A percentile compares a stretch with the other conserved stretches of the same genome.
Conservation (phyloP, 768 basidiomycete genomes). For the Punctularia strigosozonata region DNA sequence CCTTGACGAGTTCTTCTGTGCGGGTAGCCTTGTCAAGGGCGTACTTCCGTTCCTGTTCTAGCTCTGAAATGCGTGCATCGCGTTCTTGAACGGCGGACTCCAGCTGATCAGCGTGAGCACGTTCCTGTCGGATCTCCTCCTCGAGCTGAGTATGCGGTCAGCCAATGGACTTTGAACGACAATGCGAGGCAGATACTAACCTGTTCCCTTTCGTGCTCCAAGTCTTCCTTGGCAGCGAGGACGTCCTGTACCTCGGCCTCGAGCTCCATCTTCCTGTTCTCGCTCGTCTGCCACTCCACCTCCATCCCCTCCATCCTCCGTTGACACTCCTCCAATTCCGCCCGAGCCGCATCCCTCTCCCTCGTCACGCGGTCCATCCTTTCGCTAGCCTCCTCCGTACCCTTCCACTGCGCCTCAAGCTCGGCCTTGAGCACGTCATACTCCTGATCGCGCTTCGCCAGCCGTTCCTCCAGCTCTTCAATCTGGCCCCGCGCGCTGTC, state of each 20-base stretch:
- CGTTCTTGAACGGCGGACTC: slow-evolving; percentile 37
- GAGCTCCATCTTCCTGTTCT: slow-evolving; percentile 42
- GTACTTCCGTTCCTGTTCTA: slow-evolving; percentile 46
- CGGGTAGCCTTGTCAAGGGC: slow-evolving; percentile 39
- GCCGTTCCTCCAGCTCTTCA: slow-evolving; percentile 24
- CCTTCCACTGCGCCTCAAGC: slow-evolving; percentile 60
- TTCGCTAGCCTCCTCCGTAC: slow-evolving; percentile 46
- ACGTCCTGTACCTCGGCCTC: slow-evolving; percentile 44
- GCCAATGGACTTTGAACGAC: neutral
- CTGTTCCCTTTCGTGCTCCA: slow-evolving; percentile 46
- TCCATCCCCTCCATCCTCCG: slow-evolving; percentile 35
- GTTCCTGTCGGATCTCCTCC: slow-evolving; percentile 38
- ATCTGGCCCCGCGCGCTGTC: no score
- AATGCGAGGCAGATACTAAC: slow-evolving; percentile 20
- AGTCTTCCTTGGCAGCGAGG: slow-evolving; percentile 36
- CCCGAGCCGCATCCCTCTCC: slow-evolving; percentile 16
- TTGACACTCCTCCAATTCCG: slow-evolving; percentile 26
- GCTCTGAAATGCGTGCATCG: slow-evolving; percentile 35
- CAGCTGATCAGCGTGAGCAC: slow-evolving; percentile 37
- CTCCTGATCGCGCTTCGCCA: slow-evolving; percentile 18
- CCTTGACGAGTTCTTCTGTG: slow-evolving; percentile 43
- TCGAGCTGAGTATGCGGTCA: slow-evolving; percentile 28
- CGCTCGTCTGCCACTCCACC: slow-evolving; percentile 41
- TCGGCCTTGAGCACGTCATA: slow-evolving; percentile 39
- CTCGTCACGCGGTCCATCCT: slow-evolving; percentile 25